phyloP scores from a whole-genome alignment of 108 stramenopile species.

The Mediolabrus comicus region DNA sequence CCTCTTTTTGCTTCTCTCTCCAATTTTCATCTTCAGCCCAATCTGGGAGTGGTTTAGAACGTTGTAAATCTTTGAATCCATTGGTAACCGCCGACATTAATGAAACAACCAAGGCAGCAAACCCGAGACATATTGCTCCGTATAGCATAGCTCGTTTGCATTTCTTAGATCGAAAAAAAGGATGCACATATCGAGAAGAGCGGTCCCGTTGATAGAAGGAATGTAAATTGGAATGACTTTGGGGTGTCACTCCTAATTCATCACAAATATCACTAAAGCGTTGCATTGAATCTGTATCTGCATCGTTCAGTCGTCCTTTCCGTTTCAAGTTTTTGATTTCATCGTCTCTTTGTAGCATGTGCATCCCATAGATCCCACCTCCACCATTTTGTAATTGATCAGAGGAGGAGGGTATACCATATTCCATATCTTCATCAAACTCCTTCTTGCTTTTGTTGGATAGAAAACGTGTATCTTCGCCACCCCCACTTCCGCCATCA shows the following conservation, averaged over 20 bases:
- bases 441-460: background rate
- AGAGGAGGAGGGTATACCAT: conserved; percentile 7
- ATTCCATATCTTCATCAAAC: conserved; percentile 23
- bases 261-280: conserved; percentile 25
- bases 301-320: background rate
- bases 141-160: conserved; percentile 14
- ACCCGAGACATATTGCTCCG: background rate
- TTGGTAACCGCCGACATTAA: conserved; percentile 28
- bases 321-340: conserved; percentile 8
- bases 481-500: background rate
- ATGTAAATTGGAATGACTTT: conserved; percentile 22
- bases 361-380: conserved; percentile 10
- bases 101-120: conserved; percentile 13
- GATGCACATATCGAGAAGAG: conserved; percentile 10
- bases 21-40: conserved; percentile 27
- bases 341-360: conserved; percentile 16
- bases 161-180: conserved; percentile 25
- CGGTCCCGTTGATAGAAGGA: background rate
- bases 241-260: conserved; percentile 33
- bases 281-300: conserved; percentile 11
- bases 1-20: conserved; percentile 20
- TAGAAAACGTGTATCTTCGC: background rate
- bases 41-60: conserved; percentile 33
- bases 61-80: conserved; percentile 28
- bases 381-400: background rate